Conservation (phyloP, 768 basidiomycete species). For the Amanita pseudoporphyria region DNA sequence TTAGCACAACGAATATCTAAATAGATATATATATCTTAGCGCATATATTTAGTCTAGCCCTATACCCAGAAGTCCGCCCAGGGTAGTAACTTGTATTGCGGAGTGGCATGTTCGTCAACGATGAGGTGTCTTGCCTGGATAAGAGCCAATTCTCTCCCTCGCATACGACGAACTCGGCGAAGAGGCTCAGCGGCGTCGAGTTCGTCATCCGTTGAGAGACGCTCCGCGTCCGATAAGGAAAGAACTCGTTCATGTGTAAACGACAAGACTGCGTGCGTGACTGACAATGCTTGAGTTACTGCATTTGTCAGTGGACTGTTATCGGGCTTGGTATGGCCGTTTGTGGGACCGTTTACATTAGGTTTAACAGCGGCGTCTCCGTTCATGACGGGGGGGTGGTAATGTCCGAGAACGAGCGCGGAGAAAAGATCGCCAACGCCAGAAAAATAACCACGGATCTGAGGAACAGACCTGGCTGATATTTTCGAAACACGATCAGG, state of each 20-base stretch:
- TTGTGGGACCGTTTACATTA: neutral
- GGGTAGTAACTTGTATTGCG: neutral
- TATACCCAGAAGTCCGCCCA: constrained; percentile 6
- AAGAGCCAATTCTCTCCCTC: constrained; percentile 76
- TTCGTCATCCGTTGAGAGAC: constrained; percentile 67
- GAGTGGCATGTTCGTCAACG: constrained; percentile 24
- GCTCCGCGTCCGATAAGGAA: constrained; percentile 50
- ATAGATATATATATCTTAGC: neutral
- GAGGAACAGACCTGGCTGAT: constrained; percentile 48
- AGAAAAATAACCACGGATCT: constrained; percentile 86
- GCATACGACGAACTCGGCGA: constrained; percentile 65
- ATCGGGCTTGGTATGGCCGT: neutral
- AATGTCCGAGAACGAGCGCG: constrained; percentile 82
- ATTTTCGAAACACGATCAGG: constrained; percentile 25
- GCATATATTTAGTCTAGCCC: neutral
- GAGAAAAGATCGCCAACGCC: constrained; percentile 98
- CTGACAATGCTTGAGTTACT: constrained; percentile 57
- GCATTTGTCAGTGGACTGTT: constrained; percentile 46
- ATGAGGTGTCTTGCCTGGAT: constrained; percentile 71
- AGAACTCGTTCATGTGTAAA: constrained; percentile 50
- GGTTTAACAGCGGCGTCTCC: neutral
- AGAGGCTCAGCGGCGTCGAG: constrained; percentile 54
- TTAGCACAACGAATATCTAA: too few relatives aligned
- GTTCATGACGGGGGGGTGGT: constrained; percentile 23
- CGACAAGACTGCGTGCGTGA: constrained; percentile 63